These are phyloP conservation scores for Hygrocybe punicea DNA, from an alignment of 768 basidiomycete genomes.

Conservation along the genomic window DNA sequence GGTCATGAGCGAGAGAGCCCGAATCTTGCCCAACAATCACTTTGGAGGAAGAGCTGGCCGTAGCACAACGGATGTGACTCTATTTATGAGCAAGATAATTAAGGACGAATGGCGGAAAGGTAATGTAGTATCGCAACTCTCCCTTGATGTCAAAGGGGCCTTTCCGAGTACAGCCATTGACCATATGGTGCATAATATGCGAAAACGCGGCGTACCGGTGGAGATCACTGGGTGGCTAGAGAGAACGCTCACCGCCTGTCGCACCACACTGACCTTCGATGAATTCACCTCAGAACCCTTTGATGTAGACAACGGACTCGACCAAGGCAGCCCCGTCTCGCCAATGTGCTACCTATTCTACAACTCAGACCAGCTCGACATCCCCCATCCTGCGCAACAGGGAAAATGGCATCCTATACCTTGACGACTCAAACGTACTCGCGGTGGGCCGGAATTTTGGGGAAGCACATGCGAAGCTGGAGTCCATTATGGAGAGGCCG, in stretches of 20 bases:
- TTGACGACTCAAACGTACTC: too few species aligned
- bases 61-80: too few species aligned
- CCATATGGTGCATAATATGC: too few species aligned
- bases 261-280: too few species aligned
- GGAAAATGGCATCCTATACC: not conserved
- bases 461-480: not conserved
- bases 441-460: not conserved
- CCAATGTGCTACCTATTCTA: not conserved
- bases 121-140: conserved; percentile 28
- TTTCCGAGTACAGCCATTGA: too few species aligned
- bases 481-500: not conserved
- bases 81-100: too few species aligned
- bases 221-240: too few species aligned
- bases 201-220: too few species aligned
- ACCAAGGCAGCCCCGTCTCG: not conserved
- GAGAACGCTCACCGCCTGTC: too few species aligned
- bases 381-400: not conserved
- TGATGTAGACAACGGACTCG: not conserved
- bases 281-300: conserved; percentile 22
- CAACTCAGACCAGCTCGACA: not conserved
- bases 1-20: too few species aligned
- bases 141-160: conserved; percentile 41
- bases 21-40: too few species aligned
- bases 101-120: conserved; percentile 35
- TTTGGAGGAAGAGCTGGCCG: too few species aligned